phyloP scores from a whole-genome alignment of 1,284 basidiomycete species.

The Schizophyllum commune region DNA sequence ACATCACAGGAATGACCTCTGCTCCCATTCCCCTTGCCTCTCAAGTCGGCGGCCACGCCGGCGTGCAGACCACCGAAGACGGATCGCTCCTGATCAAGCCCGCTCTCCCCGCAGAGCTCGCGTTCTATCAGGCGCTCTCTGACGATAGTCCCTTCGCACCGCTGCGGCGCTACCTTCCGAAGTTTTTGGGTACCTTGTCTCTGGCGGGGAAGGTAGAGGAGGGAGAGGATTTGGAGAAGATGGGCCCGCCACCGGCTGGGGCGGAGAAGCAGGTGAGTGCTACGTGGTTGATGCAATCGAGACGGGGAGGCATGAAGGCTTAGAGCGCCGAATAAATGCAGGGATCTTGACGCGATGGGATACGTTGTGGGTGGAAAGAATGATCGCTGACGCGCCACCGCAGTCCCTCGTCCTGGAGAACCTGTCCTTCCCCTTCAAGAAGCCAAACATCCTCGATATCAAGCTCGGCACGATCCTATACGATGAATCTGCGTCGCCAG shows the following conservation, averaged over 20 bases:
- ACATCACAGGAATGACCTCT: background rate
- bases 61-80: constrained; percentile 68
- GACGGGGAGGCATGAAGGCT: too few relatives aligned
- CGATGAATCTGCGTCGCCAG: constrained; percentile 59
- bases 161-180: constrained; percentile 56
- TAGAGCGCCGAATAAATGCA: too few relatives aligned
- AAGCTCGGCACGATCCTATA: constrained; percentile 88
- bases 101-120: constrained; percentile 63
- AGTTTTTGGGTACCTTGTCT: constrained; percentile 69
- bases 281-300: background rate
- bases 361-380: too few relatives aligned
- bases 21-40: constrained; percentile 18
- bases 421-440: constrained; percentile 61
- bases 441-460: constrained; percentile 85
- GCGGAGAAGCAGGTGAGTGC: constrained; percentile 35
- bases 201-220: constrained; percentile 53
- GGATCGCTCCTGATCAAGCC: constrained; percentile 84
- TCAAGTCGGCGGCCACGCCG: constrained; percentile 88
- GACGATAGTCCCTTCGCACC: constrained; percentile 29
- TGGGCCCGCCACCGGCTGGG: background rate
- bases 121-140: constrained; percentile 71
- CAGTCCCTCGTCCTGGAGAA: constrained; percentile 86
- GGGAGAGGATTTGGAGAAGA: constrained; percentile 2
- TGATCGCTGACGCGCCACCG: constrained; percentile 15
- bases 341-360: too few relatives aligned